phyloP scores from a whole-genome alignment of 2,329 filamentous ascomycete species.

The Coccinonectria pachysandricola region DNA sequence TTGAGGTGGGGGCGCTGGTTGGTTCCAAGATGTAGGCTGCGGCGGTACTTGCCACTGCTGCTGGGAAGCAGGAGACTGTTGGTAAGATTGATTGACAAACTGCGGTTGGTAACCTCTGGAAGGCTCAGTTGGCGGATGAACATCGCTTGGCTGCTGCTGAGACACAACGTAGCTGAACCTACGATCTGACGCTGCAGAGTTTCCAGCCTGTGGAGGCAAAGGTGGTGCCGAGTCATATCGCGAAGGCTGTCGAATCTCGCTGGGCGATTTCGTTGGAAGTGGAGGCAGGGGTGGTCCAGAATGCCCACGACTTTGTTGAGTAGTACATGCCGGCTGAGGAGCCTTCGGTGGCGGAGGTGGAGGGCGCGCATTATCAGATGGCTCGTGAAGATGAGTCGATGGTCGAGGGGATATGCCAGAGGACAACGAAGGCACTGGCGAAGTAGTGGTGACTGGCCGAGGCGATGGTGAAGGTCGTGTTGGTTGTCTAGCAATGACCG shows the following conservation, averaged over 20 bases:
- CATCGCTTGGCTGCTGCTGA: constrained; percentile 11
- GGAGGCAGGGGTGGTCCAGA: constrained; percentile 21
- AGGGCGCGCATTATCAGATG: constrained; percentile 24
- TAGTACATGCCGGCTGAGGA: constrained; percentile 24
- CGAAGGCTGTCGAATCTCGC: constrained; percentile 19
- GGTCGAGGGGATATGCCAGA: constrained; percentile 45
- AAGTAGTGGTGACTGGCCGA: constrained; percentile 35
- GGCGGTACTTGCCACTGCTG: constrained; percentile 12
- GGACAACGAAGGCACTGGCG: constrained; percentile 63
- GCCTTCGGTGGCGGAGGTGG: constrained; percentile 48
- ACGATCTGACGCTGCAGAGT: constrained; percentile 6
- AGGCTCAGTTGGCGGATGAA: constrained; percentile 7
- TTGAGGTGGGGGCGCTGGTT: constrained; percentile 12
- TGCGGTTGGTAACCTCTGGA: constrained; percentile 7
- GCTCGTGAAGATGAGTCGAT: constrained; percentile 23
- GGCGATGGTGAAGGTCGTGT: constrained; percentile 28
- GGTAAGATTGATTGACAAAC: constrained; percentile 10
- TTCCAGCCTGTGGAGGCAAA: constrained; percentile 26
- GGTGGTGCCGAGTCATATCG: constrained; percentile 40
- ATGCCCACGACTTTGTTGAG: constrained; percentile 13
- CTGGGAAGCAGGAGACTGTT: constrained; percentile 8
- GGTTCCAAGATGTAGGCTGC: constrained; percentile 17
- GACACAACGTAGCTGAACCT: constrained; percentile 7
- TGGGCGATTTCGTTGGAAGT: constrained; percentile 9
- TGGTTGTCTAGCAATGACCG: constrained; percentile 66